Conservation (phyloP, 495 filamentous ascomycete species). For the Trichocladium antarcticum region DNA sequence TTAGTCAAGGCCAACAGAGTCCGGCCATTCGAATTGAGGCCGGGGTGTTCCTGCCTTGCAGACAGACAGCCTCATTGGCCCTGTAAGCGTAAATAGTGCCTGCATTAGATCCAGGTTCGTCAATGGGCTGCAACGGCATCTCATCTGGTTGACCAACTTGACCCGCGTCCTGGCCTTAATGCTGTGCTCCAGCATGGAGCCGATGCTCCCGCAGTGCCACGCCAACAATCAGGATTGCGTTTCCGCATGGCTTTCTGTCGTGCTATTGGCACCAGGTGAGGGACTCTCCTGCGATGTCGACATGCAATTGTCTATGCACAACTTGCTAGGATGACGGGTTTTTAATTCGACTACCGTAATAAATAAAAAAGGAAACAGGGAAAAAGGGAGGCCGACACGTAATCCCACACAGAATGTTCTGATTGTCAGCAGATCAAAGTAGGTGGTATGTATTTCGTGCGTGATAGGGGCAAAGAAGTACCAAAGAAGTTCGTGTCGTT, state of each 20-base stretch:
- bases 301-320: background rate
- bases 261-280: slow-evolving; percentile 2
- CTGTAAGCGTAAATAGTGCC: no score
- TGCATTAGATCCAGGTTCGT: background rate
- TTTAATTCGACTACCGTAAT: no score
- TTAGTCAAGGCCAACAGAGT: background rate
- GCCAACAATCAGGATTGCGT: slow-evolving; percentile 1
- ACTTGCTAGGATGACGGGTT: background rate
- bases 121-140: background rate
- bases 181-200: background rate
- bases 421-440: no score
- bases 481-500: no score
- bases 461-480: slow-evolving; percentile 1
- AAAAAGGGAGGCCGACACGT: no score
- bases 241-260: slow-evolving; percentile 2
- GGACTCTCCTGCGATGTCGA: no score
- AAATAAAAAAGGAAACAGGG: no score
- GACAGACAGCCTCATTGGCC: no score
- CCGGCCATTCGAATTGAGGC: background rate
- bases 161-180: background rate
- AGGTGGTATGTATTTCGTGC: no score
- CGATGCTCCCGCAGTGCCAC: background rate
- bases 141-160: background rate
- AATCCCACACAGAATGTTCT: no score
- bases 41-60: no score